Evolutionary conservation across 257 asterid genomes (phyloP).

Genomic region (Mentha longifolia): DNA sequence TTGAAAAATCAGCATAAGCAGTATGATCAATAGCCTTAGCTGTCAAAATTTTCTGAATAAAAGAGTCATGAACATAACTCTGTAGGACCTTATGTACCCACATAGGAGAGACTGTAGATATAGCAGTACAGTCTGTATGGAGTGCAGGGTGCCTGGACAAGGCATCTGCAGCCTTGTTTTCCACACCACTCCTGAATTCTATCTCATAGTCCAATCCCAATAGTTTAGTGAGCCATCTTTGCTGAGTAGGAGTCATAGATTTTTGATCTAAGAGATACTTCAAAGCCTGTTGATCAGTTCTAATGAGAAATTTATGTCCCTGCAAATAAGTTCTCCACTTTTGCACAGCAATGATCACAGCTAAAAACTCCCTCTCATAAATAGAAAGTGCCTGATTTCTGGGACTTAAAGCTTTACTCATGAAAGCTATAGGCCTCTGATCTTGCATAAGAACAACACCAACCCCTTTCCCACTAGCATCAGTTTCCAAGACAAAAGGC

Average conservation of each 20-base stretch:
- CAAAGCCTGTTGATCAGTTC: not conserved
- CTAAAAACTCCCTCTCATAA: not conserved
- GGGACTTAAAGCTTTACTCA: not conserved
- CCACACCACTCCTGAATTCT: not conserved
- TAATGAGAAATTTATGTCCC: not conserved
- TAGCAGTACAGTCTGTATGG: not conserved
- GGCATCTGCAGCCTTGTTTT: not conserved
- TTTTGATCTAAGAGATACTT: not conserved
- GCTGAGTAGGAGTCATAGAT: not conserved
- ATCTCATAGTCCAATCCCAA: not conserved
- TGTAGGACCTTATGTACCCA: not conserved
- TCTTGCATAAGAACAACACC: not conserved
- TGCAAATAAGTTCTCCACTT: not conserved
- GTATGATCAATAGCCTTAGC: not conserved
- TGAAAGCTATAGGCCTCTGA: not conserved
- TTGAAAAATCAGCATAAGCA: not conserved
- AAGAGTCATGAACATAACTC: not conserved
- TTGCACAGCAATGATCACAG: not conserved
- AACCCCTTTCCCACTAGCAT: not conserved
- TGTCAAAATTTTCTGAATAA: fast-evolving
- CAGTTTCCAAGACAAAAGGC: not conserved
- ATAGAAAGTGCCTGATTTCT: not conserved
- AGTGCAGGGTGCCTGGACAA: not conserved
- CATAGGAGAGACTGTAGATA: not conserved
- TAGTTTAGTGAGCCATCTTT: no score